A percentile compares a stretch with the other conserved stretches of the same genome.
These are phyloP conservation scores for Fraxinus cuspidata DNA, from an alignment of 257 asterid species.

Conservation along the genomic window DNA sequence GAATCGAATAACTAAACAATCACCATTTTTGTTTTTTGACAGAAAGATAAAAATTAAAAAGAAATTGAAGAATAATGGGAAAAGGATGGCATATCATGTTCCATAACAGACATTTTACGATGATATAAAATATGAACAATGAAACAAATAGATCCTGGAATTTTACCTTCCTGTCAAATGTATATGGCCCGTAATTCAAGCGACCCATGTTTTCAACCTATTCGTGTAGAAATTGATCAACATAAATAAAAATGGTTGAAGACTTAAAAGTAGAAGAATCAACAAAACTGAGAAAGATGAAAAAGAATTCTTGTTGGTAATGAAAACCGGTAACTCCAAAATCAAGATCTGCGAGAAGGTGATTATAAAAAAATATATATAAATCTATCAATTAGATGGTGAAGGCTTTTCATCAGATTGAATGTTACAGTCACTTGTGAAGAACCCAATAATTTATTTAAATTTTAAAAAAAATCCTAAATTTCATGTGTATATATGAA, in stretches of 20 bases:
- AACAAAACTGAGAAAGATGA: background rate
- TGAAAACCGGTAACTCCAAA: background rate
- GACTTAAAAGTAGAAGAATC: background rate
- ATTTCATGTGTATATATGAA: background rate
- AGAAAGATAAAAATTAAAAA: background rate
- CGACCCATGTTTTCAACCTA: conserved; percentile 99
- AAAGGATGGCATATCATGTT: background rate
- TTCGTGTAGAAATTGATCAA: conserved; percentile 25
- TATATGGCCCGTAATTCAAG: conserved; percentile 73
- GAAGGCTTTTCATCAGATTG: background rate
- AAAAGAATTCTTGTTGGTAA: conserved; percentile 3
- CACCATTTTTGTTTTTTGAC: conserved; percentile 4
- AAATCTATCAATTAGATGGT: background rate
- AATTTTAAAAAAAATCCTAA: background rate
- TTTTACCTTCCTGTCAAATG: conserved; percentile 83
- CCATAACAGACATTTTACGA: conserved; percentile 2
- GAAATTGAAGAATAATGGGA: background rate
- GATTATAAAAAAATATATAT: background rate
- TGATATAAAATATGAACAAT: background rate
- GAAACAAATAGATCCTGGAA: conserved; percentile 15
- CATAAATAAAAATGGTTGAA: conserved; percentile 6
- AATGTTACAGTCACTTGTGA: background rate
- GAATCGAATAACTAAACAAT: conserved; percentile 30
- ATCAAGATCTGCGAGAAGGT: background rate
- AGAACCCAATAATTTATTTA: background rate